Percentiles rank a stretch among this genome's conserved stretches.
phyloP scores from a whole-genome alignment of 1,284 basidiomycete genomes.

The Pseudozyma tsukubaensis region DNA sequence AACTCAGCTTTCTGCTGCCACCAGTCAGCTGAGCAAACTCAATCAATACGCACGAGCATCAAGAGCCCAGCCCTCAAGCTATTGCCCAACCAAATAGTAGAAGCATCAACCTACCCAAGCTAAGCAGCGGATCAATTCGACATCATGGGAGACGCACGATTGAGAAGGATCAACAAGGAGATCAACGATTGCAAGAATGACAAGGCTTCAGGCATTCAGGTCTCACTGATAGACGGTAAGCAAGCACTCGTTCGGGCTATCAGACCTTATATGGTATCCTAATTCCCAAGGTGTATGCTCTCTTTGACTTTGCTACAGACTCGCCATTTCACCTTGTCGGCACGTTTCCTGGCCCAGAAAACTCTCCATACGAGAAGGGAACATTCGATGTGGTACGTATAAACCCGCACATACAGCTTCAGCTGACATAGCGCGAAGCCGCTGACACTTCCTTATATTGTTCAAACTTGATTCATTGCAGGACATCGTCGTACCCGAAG shows the following conservation, averaged over 20 bases:
- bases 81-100: no score
- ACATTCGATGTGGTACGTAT: constrained; percentile 85
- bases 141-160: constrained; percentile 78
- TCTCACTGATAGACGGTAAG: constrained; percentile 80
- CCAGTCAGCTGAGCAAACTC: no score
- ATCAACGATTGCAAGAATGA: constrained; percentile 89
- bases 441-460: not conserved
- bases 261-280: not conserved
- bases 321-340: constrained; percentile 56
- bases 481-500: constrained; percentile 94
- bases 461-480: constrained; percentile 64
- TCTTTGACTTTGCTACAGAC: constrained; percentile 11
- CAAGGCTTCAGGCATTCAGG: constrained; percentile 83
- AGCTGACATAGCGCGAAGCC: not conserved
- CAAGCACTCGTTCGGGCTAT: not conserved
- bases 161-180: constrained; percentile 88
- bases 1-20: no score
- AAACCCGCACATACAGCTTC: not conserved
- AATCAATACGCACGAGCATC: no score
- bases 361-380: constrained; percentile 93
- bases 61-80: no score
- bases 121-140: not conserved
- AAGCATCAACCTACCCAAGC: constrained; percentile 1
- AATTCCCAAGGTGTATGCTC: not conserved
- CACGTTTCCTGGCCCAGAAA: constrained; percentile 69